phyloP scores from a whole-genome alignment of 2,329 filamentous ascomycete genomes.

The Penicillium sp. region DNA sequence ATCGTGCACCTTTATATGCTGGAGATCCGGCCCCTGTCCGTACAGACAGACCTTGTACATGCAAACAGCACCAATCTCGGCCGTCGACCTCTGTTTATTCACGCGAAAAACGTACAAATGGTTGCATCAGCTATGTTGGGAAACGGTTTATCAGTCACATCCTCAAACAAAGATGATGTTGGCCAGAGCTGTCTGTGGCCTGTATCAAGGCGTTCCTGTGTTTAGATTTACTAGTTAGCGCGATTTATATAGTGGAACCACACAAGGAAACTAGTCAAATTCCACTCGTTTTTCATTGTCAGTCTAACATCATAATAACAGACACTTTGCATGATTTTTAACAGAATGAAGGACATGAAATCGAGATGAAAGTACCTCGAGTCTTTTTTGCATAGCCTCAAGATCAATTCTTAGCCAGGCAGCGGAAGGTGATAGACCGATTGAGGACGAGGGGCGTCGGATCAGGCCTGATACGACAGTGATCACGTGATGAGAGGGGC shows the following conservation, averaged over 20 bases:
- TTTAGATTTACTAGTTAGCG: not conserved
- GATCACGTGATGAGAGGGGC: not conserved
- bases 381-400: constrained; percentile 5
- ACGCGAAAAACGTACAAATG: not conserved
- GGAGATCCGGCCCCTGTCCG: not conserved
- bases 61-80: not conserved
- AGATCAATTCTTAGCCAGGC: constrained; percentile 1
- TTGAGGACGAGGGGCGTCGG: not conserved
- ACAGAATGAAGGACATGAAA: not conserved
- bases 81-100: not conserved
- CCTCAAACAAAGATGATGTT: not conserved
- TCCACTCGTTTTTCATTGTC: constrained; percentile 3
- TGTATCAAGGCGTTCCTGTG: not conserved
- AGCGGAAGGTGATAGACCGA: not conserved
- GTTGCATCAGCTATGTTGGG: not conserved
- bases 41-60: not conserved
- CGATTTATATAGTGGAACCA: constrained; percentile 6
- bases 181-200: not conserved
- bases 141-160: not conserved
- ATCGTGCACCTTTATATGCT: constrained; percentile 1
- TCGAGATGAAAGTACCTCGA: not conserved
- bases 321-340: not conserved
- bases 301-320: constrained; percentile 1
- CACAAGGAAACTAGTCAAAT: constrained; percentile 5
- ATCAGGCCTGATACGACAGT: not conserved